Evolutionary conservation across 495 filamentous ascomycete species (phyloP), one percentile per base, ranked within the genome.

Genomic region (Xylaria flabelliformis): DNA sequence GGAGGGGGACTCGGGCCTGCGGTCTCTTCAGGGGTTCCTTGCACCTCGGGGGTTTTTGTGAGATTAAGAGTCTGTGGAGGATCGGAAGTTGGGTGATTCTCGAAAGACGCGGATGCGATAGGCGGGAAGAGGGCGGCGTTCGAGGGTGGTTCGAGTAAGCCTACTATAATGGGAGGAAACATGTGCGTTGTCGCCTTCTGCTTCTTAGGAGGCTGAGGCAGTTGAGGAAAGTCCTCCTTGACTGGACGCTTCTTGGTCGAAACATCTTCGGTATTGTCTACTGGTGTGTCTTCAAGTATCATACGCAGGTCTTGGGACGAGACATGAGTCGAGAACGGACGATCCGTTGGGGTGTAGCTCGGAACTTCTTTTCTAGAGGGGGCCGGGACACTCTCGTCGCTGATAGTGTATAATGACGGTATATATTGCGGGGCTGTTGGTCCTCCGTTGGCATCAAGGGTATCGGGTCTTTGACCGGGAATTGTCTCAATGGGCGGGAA

Each of bases 101-200:
- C 83, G 67, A 87, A 87, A 5, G 84, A 82, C 9, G 88, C 86
- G 42, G 89, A 87, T 61, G 70, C 66, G 26, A 72, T 72, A 7
- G 91, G 92, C 0, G 92, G 91, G 72, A 94, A 91, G 12, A 93
- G 83, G 32, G 89, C 88, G 62, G 91, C 88, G 76, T 93, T 89
- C 13, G 91, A 92, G 4, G 92, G 92, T 0, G 92, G 92, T 74
- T 93, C 91, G 75, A 91, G 90, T 42, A 94, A 81, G n/a, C 91
- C 91, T 76, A 91, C 90, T 51, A 94, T 87, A 73, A 93, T 92
- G 68, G 91, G 86, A 26, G 87, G 80, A 53, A 79, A 79, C 64
- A 85, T 83, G 4, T 85, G 81, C 68, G 86, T 82, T 3, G 81
- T 75, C 34, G 86, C 84, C 64, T 86, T 88, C 64, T 85, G 86